Base-by-base conservation (phyloP, 257 asterid species). In the Pogostemon cablin region DNA sequence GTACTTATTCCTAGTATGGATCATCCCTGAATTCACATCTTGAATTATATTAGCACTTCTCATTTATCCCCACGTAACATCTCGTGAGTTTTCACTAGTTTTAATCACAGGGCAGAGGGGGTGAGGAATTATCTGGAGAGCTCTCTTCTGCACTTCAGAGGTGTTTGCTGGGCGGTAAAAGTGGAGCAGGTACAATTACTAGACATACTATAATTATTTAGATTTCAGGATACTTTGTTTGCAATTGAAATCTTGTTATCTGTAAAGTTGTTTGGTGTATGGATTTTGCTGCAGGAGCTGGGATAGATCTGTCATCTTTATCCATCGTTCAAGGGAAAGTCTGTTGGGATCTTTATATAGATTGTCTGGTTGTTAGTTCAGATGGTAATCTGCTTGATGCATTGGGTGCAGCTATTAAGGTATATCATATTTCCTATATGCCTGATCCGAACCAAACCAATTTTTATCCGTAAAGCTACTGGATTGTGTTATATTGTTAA, bases 291-390 rank as follows among this genome's bases (percentile, higher is more conserved):
- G 67, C 89, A 93, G 97, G 96, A 68, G 96, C 96, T 78, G 96
- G 95, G 62, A 90, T 93, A 42, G 92, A 90, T 78, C 96, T 85
- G 63, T 80, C 90, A 3, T 88, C 97, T 67, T 81, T 93, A 68
- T 85, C 84, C 68, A 85, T 91, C 70, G 88, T 88, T 62, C 85
- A 83, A 58, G 97, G 97, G 75, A 90, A 90, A 80, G 89, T 87
- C 66, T 93, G 97, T 81, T 93, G 97, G 98, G 96, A 90, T 85
- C 95, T 93, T 58, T 90, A 93, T 56, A 85, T 90, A 47, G 98
- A 93, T 61, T 90, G 90, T 65, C 93, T 93, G 55, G 91, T 93
- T 4, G 84, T 93, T 73, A 88, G 96, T 72, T 88, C 98, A n/a
- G 96, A 85, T 86, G 98, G 97, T 53, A 93, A 93, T 79, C 72